Conservation (phyloP, 1,284 basidiomycete genomes). For the Puccinia coronata region DNA sequence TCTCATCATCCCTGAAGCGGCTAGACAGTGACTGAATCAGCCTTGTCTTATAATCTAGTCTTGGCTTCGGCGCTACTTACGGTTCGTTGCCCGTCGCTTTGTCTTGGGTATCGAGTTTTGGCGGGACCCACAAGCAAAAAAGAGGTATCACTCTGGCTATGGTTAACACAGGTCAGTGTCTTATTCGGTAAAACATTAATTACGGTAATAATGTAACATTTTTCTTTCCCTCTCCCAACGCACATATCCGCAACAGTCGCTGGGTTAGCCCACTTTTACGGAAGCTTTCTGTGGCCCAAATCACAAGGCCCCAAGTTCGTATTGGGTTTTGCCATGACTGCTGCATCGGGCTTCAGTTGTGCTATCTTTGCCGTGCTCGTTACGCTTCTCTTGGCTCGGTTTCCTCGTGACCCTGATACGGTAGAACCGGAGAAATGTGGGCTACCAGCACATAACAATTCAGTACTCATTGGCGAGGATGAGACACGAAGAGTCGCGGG, state of each 20-base stretch:
- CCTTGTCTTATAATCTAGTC: neutral
- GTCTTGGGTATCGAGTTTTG: conserved; percentile 60
- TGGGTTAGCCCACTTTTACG: conserved; percentile 61
- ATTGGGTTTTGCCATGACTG: conserved; percentile 1
- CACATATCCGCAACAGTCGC: conserved; percentile 53
- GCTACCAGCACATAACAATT: no score
- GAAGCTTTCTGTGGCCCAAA: conserved; percentile 62
- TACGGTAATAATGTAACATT: neutral
- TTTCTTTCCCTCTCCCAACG: neutral
- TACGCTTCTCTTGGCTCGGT: neutral
- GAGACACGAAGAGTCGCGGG: no score
- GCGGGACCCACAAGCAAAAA: conserved; percentile 60
- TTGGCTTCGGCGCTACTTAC: conserved; percentile 62
- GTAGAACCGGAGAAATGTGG: conserved; percentile 8
- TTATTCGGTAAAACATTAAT: conserved; percentile 50
- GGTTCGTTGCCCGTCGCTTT: conserved; percentile 61
- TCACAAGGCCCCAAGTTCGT: conserved; percentile 23
- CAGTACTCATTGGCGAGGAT: no score
- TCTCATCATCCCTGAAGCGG: neutral
- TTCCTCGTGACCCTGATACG: neutral
- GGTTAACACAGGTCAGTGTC: conserved; percentile 56
- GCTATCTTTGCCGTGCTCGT: neutral
- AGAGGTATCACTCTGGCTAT: conserved; percentile 60
- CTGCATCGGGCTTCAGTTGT: conserved; percentile 30
- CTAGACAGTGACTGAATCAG: neutral